Percentiles rank a stretch among this genome's conserved stretches.
phyloP scores from a whole-genome alignment of 257 asterid species.

The Solanum medicagineum region DNA sequence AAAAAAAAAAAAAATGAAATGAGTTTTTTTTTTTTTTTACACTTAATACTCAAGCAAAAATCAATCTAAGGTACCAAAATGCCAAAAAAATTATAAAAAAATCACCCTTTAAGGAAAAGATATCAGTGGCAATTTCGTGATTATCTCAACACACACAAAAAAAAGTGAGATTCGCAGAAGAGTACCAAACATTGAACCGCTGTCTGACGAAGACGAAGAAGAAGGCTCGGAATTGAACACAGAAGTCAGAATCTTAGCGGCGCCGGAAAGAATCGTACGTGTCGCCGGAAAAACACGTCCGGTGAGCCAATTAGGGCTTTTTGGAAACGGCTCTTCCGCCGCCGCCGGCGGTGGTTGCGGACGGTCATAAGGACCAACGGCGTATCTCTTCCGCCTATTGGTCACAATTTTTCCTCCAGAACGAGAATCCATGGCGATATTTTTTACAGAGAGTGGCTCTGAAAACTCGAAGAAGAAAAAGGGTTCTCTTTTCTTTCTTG shows the following conservation, averaged over 20 bases:
- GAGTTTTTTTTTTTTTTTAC: background rate
- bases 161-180: background rate
- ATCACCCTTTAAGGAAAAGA: background rate
- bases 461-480: background rate
- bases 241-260: constrained; percentile 48
- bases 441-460: background rate
- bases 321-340: constrained; percentile 4
- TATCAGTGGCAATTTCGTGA: background rate
- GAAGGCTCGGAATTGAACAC: constrained; percentile 40
- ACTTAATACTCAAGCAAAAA: background rate
- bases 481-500: background rate
- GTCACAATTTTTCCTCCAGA: constrained; percentile 33
- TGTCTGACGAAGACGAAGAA: constrained; percentile 26
- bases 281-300: constrained; percentile 18
- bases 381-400: constrained; percentile 10
- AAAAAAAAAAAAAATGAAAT: background rate
- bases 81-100: background rate
- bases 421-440: constrained; percentile 1
- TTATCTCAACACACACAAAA: background rate
- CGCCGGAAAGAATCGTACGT: constrained; percentile 56
- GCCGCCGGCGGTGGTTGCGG: constrained; percentile 9
- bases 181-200: constrained; percentile 30
- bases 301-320: constrained; percentile 27
- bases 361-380: constrained; percentile 27
- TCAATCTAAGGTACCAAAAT: background rate